phyloP scores from a whole-genome alignment of 768 basidiomycete genomes.

The Tricholomella constricta region DNA sequence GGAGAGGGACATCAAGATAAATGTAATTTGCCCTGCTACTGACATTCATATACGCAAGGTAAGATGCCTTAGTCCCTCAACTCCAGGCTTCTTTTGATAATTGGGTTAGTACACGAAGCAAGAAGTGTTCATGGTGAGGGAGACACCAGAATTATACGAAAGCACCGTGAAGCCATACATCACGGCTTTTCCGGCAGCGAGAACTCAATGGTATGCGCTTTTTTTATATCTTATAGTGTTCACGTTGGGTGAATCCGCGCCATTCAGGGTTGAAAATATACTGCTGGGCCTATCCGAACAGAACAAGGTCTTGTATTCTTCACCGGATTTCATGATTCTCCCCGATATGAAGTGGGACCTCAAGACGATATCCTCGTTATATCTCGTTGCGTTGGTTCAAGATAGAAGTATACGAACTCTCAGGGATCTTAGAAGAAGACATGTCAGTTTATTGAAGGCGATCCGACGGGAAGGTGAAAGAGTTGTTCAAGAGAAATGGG shows the following conservation, averaged over 20 bases:
- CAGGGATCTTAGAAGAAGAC: conserved; percentile 68
- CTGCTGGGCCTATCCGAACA: conserved; percentile 75
- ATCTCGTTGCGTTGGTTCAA: conserved; percentile 79
- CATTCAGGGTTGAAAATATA: conserved; percentile 80
- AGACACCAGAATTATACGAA: conserved; percentile 80
- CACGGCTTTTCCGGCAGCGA: conserved; percentile 64
- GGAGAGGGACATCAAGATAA: conserved; percentile 75
- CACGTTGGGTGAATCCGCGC: not conserved
- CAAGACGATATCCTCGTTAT: conserved; percentile 71
- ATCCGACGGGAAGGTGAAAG: conserved; percentile 60
- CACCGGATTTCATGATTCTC: conserved; percentile 70
- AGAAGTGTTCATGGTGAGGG: conserved; percentile 67
- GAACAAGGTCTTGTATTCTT: conserved; percentile 68
- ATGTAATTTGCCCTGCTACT: conserved; percentile 85
- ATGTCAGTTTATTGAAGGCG: conserved; percentile 65
- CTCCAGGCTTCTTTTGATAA: not conserved
- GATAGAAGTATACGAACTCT: conserved; percentile 66
- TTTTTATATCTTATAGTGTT: not conserved
- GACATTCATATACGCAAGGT: conserved; percentile 89
- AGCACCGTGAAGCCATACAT: conserved; percentile 80
- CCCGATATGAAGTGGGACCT: conserved; percentile 99
- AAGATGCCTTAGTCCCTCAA: not conserved
- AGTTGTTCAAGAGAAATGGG: conserved; percentile 66
- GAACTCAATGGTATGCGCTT: conserved; percentile 74
- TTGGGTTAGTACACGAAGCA: conserved; percentile 72